Base-by-base conservation (phyloP, 768 basidiomycete species). In the Tricholoma flavovirens region DNA sequence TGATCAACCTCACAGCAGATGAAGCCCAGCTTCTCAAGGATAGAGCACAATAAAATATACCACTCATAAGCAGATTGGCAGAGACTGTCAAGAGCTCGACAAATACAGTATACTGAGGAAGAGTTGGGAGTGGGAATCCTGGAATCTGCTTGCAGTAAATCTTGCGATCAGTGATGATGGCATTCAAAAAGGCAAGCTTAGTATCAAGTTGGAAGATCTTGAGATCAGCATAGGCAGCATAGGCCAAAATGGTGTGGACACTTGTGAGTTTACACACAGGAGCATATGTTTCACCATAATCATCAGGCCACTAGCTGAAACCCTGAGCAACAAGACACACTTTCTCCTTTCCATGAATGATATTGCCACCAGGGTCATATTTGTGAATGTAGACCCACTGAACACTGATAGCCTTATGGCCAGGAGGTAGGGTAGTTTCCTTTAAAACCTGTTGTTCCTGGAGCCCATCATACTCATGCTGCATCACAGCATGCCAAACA, bases 321-420 rank as follows among this genome's bases (percentile, higher is more conserved):
- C 29, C 29, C 8, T 29, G 29, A 29, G 29, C 29, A 29, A 29
- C 29, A 29, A 29, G 29, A 29, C 29, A 8, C 8, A 8, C 29
- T 8, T 29, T 29, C 29, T 29, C 29, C 29, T 29, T 29, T 4
- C 29, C 8, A 8, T 29, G 29, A 29, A 29, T 29, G 29, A 29
- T 29, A 29, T 29, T 29, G 29, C 29, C 29, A 29, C 4, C 29
- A 8, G 66, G 54, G 57, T 79, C 64, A 32, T 57, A 60, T 63
- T 82, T 82, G 51, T 67, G 59, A 1, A 60, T 63, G 55, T 66
- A 75, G 1, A 73, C 72, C 75, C 75, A 76, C 5, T 56, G 54
- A 21, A 50, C 5, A 29, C 45, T 15, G 6, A 35, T 30, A 12
- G 7, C 17, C 32, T 36, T 53, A 14, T 17, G 51, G 7, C 51